A percentile compares a stretch with the other conserved stretches of the same genome.
Conservation (phyloP, 192 early-diverging fungal genomes). For the Dimargaris xerosporica region DNA sequence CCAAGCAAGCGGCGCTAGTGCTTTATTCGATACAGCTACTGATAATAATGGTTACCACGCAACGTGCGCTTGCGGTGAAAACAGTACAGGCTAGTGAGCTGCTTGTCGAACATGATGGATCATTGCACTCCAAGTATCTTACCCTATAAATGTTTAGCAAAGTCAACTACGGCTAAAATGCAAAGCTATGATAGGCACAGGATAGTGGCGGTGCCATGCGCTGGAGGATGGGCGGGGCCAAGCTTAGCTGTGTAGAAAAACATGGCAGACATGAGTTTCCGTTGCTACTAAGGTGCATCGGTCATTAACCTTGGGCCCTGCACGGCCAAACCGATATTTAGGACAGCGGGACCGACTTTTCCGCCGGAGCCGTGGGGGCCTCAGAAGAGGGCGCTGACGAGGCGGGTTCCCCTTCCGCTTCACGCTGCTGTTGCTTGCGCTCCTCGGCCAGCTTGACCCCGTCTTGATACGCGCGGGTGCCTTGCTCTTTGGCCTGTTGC, state of each 20-base stretch:
- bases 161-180: no score
- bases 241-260: neutral
- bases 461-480: neutral
- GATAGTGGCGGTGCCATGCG: neutral
- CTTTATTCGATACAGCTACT: no score
- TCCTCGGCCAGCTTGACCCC: slow-evolving; percentile 6
- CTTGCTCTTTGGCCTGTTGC: slow-evolving; percentile 1
- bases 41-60: no score
- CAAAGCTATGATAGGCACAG: neutral
- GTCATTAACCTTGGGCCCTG: neutral
- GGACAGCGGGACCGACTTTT: neutral
- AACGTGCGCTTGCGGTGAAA: no score
- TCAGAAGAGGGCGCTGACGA: neutral
- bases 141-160: no score
- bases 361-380: neutral
- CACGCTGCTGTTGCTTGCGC: slow-evolving; percentile 1
- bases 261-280: neutral
- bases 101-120: no score
- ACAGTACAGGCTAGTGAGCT: no score
- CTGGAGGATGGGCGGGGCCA: neutral
- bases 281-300: neutral
- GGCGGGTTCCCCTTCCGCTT: neutral
- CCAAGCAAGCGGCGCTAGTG: no score
- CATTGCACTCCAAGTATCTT: no score
- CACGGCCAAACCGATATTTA: neutral